phyloP scores from a whole-genome alignment of 2,329 filamentous ascomycete genomes.

The Didymella arachidicola region DNA sequence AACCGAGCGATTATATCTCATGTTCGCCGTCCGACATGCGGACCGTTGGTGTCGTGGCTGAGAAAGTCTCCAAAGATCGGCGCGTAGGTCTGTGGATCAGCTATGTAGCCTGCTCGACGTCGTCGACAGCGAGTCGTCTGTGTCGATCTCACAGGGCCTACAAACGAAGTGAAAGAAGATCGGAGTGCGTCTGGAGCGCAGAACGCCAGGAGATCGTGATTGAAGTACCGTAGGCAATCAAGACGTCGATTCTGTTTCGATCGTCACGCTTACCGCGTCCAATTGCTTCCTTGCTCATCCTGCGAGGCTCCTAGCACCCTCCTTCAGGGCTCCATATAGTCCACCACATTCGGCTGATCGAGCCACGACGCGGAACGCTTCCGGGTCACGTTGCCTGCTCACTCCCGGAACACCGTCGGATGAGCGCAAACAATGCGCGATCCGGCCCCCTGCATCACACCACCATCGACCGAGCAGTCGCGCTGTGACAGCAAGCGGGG shows the following conservation, averaged over 20 bases:
- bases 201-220: background rate
- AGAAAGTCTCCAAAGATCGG: constrained; percentile 13
- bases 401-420: constrained; percentile 35
- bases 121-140: constrained; percentile 2
- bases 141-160: background rate
- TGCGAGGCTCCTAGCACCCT: background rate
- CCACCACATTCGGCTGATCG: constrained; percentile 20
- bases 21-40: constrained; percentile 5
- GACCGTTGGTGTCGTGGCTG: constrained; percentile 4
- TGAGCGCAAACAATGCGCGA: constrained; percentile 33
- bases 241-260: background rate
- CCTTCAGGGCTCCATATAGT: constrained; percentile 13
- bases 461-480: constrained; percentile 19
- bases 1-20: background rate
- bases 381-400: constrained; percentile 20
- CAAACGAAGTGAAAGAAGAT: background rate
- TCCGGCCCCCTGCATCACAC: constrained; percentile 25
- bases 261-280: background rate
- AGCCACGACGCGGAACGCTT: constrained; percentile 29
- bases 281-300: background rate
- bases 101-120: background rate
- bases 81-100: constrained; percentile 7
- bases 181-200: background rate
- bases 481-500: constrained; percentile 17
- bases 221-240: background rate